phyloP scores from a whole-genome alignment of 2,329 filamentous ascomycete genomes.

The Mariannaea sp. region DNA sequence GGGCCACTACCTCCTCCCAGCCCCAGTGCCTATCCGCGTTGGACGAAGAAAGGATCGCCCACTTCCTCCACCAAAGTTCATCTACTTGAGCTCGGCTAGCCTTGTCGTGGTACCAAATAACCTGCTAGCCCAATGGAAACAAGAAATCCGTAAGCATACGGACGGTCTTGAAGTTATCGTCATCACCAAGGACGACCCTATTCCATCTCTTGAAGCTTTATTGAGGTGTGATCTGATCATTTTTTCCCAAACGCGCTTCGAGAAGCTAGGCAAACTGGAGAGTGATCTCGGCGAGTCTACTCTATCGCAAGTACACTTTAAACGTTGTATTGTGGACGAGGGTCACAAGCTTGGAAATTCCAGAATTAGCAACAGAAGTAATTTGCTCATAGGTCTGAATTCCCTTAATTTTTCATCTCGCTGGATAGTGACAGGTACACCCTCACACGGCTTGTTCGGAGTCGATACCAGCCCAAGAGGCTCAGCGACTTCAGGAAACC shows the following conservation, averaged over 20 bases:
- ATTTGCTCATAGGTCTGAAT: conserved; percentile 57
- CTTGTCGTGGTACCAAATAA: conserved; percentile 84
- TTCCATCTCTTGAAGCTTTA: conserved; percentile 65
- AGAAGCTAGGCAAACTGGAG: conserved; percentile 54
- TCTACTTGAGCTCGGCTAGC: conserved; percentile 71
- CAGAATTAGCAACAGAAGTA: conserved; percentile 58
- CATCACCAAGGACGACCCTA: conserved; percentile 56
- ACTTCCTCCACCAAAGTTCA: conserved; percentile 47
- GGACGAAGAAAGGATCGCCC: conserved; percentile 23
- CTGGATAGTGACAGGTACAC: conserved; percentile 92
- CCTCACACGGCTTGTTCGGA: conserved; percentile 81
- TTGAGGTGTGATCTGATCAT: conserved; percentile 75
- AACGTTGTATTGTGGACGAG: conserved; percentile 90
- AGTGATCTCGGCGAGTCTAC: conserved; percentile 55
- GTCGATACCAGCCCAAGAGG: conserved; percentile 44
- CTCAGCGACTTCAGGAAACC: neutral
- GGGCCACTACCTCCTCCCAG: conserved; percentile 62
- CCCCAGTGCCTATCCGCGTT: conserved; percentile 44
- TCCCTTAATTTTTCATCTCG: conserved; percentile 68
- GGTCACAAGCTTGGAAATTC: conserved; percentile 82
- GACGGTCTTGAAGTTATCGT: conserved; percentile 67
- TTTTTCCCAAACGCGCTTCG: conserved; percentile 75
- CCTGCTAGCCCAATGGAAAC: conserved; percentile 80
- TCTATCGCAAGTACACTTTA: conserved; percentile 76
- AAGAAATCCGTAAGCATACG: conserved; percentile 81